Conservation (phyloP, 2,329 filamentous ascomycete species). For the Fusarium sp. region DNA sequence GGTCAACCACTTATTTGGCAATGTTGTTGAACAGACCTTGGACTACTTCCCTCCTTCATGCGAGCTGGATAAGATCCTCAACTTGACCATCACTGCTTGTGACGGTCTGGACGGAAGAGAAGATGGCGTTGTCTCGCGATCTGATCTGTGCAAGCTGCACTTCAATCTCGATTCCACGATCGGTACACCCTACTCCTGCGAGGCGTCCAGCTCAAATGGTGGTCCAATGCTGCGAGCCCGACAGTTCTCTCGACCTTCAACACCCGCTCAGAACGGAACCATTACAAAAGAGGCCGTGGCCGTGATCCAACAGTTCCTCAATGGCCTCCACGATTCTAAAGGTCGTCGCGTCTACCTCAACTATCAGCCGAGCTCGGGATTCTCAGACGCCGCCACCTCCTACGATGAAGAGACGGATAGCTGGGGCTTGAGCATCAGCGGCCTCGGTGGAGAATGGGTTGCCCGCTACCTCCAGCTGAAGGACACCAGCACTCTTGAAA, state of each 20-base stretch:
- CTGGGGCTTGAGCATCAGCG: constrained; percentile 48
- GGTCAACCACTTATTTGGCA: constrained; percentile 51
- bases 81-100: constrained; percentile 48
- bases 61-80: constrained; percentile 62
- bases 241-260: constrained; percentile 16
- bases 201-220: constrained; percentile 18
- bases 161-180: constrained; percentile 38
- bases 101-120: constrained; percentile 7
- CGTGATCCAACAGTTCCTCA: constrained; percentile 48
- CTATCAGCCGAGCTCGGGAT: constrained; percentile 47
- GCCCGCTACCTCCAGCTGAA: constrained; percentile 55
- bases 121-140: constrained; percentile 2
- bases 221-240: constrained; percentile 16
- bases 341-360: constrained; percentile 50
- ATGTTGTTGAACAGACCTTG: constrained; percentile 50
- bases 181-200: constrained; percentile 48
- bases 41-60: constrained; percentile 52
- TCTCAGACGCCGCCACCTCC: constrained; percentile 45
- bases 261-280: constrained; percentile 47
- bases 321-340: constrained; percentile 48
- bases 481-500: constrained; percentile 53
- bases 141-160: constrained; percentile 11
- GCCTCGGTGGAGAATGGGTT: constrained; percentile 50
- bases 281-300: constrained; percentile 49
- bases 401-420: constrained; percentile 47